Conservation (phyloP, 139 green algal genomes). For the Tetraselmis chui region DNA sequence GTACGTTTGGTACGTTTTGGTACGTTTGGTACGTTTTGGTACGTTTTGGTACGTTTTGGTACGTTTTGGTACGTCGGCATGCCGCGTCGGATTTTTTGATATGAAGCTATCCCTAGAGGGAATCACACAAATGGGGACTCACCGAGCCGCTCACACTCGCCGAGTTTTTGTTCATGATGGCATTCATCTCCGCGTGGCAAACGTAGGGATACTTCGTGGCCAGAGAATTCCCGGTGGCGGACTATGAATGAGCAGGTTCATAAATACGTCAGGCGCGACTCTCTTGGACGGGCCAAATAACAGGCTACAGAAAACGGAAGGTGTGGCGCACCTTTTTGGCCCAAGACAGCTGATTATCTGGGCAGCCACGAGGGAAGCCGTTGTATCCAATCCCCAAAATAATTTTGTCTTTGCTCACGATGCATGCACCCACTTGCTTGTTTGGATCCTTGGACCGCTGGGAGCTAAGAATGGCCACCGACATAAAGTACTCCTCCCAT, state of each 20-base stretch:
- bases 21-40: too few species aligned
- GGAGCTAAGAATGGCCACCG: slow-evolving; percentile 86
- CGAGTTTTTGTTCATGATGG: slow-evolving; percentile 94
- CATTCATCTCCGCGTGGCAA: slow-evolving; percentile 94
- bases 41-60: background rate
- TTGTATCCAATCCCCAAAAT: slow-evolving; percentile 99
- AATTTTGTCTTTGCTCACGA: slow-evolving; percentile 78
- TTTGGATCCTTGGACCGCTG: slow-evolving; percentile 94
- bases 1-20: too few species aligned
- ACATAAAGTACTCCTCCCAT: slow-evolving; percentile 99
- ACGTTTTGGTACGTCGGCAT: too few species aligned
- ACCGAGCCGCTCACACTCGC: slow-evolving; percentile 52
- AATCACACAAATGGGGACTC: slow-evolving; percentile 4
- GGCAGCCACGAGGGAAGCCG: slow-evolving; percentile 92
- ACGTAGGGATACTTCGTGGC: slow-evolving; percentile 92
- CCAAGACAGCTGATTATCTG: slow-evolving; percentile 82
- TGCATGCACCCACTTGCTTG: slow-evolving; percentile 90
- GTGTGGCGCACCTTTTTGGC: slow-evolving; percentile 48
- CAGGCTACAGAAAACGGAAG: too few species aligned
- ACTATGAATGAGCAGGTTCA: background rate
- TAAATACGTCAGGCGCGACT: background rate
- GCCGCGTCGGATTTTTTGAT: too few species aligned
- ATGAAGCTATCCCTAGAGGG: too few species aligned
- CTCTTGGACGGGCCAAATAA: too few species aligned
- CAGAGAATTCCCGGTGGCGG: slow-evolving; percentile 42